Evolutionary conservation across 257 asterid genomes (phyloP), one percentile per base, ranked within the genome.

Genomic region (Misopates orontium): DNA sequence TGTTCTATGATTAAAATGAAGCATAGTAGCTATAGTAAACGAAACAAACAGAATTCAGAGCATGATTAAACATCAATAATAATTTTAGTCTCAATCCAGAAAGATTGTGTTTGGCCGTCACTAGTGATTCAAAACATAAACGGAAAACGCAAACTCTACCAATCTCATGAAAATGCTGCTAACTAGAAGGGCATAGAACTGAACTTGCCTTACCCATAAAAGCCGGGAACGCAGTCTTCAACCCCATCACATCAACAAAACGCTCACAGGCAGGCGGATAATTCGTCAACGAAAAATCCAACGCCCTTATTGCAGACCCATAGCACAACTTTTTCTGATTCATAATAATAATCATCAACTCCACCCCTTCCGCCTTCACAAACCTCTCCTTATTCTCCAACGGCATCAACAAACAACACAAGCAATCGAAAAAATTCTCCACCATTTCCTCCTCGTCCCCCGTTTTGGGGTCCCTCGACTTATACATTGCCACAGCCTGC

Each of bases 201-300:
- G 83, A 64, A 94, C 99, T 94, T 94, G 95, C 99, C 99, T 94
- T 94, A 88, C 99, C 99, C 99, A 94, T 94, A 76, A 90, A 94
- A 82, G 99, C 99, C 23, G 99, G 99, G 78, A 94, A 94, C 3
- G 93, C 99, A 45, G 97, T 94, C 95, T 88, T 94, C 71, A 94
- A 77, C 55, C 97, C 99, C 96, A 88, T 84, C 44, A 94, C 97
- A 87, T 94, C 99, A 68, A 94, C 75, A 75, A 94, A 94, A 74
- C 99, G 82, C 78, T 94, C 99, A 57, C 99, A 94, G 0, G 99
- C 99, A 24, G 97, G 97, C 3, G 96, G 97, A 72, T 94, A 90
- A 74, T 77, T 90, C 0, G 99, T 94, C 96, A 88, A 86, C 11
- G 97, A 87, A 45, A 90, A 94, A 81, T 94, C 96, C 82, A 94